phyloP scores from a whole-genome alignment of 257 asterid genomes.

The Catharanthus roseus region DNA sequence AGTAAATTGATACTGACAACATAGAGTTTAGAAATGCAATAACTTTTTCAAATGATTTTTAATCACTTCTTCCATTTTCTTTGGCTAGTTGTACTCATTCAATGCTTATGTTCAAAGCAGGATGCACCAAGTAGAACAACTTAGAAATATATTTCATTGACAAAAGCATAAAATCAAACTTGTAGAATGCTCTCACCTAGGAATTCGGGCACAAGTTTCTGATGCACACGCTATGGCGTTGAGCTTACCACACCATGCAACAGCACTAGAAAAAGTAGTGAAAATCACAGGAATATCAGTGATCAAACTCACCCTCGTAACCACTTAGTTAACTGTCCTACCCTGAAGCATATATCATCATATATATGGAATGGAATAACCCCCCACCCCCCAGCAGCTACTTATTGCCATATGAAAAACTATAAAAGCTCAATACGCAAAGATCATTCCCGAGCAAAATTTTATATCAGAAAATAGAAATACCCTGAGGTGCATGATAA shows the following conservation, averaged over 20 bases:
- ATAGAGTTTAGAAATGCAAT: background rate
- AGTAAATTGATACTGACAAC: background rate
- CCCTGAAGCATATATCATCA: background rate
- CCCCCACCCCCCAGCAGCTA: background rate
- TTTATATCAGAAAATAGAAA: background rate
- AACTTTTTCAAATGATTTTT: background rate
- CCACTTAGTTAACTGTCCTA: background rate
- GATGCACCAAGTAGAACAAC: background rate
- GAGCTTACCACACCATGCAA: constrained; percentile 98
- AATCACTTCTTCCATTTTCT: background rate
- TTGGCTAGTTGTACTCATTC: background rate
- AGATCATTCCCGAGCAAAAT: background rate
- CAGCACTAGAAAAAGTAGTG: constrained; percentile 55
- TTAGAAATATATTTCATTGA: background rate
- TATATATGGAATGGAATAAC: background rate
- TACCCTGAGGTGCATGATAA: background rate
- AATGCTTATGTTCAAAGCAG: background rate
- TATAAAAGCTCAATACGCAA: background rate
- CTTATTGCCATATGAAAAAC: background rate
- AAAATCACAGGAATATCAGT: background rate
- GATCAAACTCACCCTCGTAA: background rate
- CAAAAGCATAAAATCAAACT: background rate
- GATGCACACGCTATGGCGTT: constrained; percentile 97
- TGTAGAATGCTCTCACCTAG: constrained; percentile 52
- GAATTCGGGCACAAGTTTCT: constrained; percentile 97